Conservation (phyloP, 176 grass and related monocot species). For the Aegilops umbellulata region DNA sequence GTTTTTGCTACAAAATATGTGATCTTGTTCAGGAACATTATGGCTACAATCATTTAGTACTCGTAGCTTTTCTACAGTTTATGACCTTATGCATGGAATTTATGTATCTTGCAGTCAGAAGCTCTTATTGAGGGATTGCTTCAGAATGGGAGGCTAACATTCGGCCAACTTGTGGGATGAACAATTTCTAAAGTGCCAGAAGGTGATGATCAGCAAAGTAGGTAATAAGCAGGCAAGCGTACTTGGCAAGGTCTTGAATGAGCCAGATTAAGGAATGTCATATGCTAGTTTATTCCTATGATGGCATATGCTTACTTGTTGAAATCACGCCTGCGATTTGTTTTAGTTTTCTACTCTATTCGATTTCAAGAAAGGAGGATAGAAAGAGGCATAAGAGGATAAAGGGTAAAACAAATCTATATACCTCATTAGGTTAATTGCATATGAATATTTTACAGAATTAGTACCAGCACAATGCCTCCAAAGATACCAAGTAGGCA, state of each 20-base stretch:
- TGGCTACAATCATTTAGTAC: neutral
- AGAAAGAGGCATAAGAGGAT: neutral
- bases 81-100: conserved; percentile 21
- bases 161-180: conserved; percentile 68
- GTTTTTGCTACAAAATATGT: neutral
- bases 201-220: conserved; percentile 6
- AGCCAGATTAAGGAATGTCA: conserved; percentile 6
- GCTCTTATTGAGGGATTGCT: conserved; percentile 69
- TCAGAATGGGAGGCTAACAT: conserved; percentile 88
- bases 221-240: too few relatives aligned
- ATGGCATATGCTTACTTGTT: neutral
- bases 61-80: neutral
- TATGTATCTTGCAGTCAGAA: conserved; percentile 64
- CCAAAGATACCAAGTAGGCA: neutral
- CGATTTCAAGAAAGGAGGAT: neutral
- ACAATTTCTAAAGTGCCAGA: conserved; percentile 36
- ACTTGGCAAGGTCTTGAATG: neutral
- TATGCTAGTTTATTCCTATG: neutral
- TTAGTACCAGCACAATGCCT: neutral
- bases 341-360: conserved; percentile 7
- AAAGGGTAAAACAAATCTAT: conserved; percentile 8
- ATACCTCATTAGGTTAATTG: neutral
- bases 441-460: neutral
- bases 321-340: neutral
- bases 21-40: neutral